Base-by-base conservation (phyloP, 1,284 basidiomycete genomes). In the Vanrija pseudolonga region DNA sequence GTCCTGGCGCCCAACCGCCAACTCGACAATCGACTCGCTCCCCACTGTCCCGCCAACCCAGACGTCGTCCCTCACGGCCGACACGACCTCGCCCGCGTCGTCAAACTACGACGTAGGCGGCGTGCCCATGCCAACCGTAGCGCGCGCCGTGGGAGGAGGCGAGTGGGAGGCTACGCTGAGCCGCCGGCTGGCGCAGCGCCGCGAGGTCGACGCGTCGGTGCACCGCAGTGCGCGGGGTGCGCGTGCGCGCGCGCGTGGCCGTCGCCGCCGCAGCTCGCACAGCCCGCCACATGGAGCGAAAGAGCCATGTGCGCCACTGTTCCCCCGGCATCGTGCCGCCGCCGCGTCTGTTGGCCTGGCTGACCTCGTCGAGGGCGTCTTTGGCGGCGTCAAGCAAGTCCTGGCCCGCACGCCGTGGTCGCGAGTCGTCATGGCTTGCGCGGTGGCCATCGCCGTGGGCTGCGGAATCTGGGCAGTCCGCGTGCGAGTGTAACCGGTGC, bases 121-220 rank as follows among this genome's bases (percentile, higher is more conserved):
- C 32, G 24, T 60, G 47, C 44, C 59, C 51, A 67, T 71, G 62
- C 72, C 72, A 17, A 74, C 72, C 0, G 66, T 74, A 4, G 69
- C 69, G 0, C 46, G 65, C 17, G 65, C 66, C 0, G 55, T 63
- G 20, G 71, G 67, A 14, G 66, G 69, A 1, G 68, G 68, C 6
- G 71, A 74, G 43, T 74, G 72, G 72, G 71, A 74, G 57, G 72
- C 72, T 2, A 66, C 58, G 4, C 57, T 72, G 5, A 63, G 59
- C 0, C 60, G 72, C 14, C 61, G 72, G n/a, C 53, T 74, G 9
- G 72, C 72, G 2, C 63, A 66, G 36, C 58, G 71, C 4, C 60
- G 66, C 24, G 65, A 71, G 32, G 49, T 58, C 8, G 61, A 59
- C 44, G 54, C 48, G 14, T 50, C 54, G 6, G 50, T 45, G 17